Evolutionary conservation across 495 filamentous ascomycete genomes (phyloP), one percentile per base, ranked within the genome.

Genomic region (Aspergillus diversus): DNA sequence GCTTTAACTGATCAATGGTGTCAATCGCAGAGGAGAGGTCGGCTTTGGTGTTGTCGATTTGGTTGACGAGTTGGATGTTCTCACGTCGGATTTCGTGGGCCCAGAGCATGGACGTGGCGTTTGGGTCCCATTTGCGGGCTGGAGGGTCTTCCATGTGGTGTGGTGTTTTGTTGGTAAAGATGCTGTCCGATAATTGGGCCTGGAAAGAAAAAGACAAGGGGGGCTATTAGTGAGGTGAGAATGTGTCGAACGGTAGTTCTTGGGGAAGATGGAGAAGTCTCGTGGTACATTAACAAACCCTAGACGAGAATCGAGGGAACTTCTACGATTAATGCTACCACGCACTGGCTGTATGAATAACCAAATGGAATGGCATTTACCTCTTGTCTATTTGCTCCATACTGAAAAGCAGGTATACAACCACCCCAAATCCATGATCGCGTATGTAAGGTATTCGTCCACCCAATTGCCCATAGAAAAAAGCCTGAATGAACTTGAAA

Each of bases 401-500:
- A 71, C 57, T 66, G 59, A 55, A 69, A 69, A 68, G 64, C 56
- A 69, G 69, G 69, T 69, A 73, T 67, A 73, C 62, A 69, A 71
- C 72, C 72, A 72, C 46, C 66, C 69, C 66, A 61, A 65, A 61
- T 64, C 70, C 69, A 66, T 64, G 51, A 62, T 33, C 32, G 35
- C 55, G 55, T 35, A 55, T 56, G 57, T 49, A 62, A 57, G 66
- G 60, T 55, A 65, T 68, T 67, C 65, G 56, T 71, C 65, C 67
- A 64, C 66, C 66, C 65, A 66, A 63, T 59, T 62, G 60, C 61
- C 57, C 62, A 34, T 42, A 67, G 55, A 59, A 70, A 59, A 72
- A 72, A 66, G 60, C 71, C 73, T 61, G 69, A 69, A 71, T 66
- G 72, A 77, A 75, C 66, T 27, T 27, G 21, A 71, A 75, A 71